Base-by-base conservation (phyloP, 352 stramenopile genomes). In the Phytophthora sp. region DNA sequence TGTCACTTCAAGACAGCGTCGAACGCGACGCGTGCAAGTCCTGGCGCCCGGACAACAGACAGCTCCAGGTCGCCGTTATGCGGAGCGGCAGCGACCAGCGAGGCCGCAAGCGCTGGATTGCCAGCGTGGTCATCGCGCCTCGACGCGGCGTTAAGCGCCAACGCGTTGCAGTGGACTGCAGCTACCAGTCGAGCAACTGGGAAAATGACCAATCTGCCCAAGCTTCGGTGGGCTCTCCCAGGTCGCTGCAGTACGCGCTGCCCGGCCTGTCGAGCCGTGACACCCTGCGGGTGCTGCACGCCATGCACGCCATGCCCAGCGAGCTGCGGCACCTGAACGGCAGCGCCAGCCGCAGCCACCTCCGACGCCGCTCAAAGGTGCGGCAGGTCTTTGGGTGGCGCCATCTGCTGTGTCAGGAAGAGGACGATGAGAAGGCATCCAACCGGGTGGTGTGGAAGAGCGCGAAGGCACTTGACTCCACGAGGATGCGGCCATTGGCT, bases 381-480 rank as follows among this genome's bases (percentile, higher is more conserved):
- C 59, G 56, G 1, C 58, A 70, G 42, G 57, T 71, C 20, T 74
- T 76, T 55, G 75, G 75, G 1, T 84, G 75, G 75, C 62, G 60
- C 34, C 73, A 81, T 37, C 41, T 72, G 44, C 66, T 84, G 37
- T 70, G 66, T 43, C 69, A 69, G 5, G 69, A 77, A 58, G 65
- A 72, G 52, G 65, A 72, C 11, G 49, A 54, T 37, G 55, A 51
- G 20, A 32, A 63, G 27, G 4, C 31, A 34, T 52, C 62, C 20
- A 64, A 26, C 4, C 72, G 58, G 7, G 53, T 84, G 11, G 62
- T 84, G 26, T 84, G 75, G 72, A 81, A 81, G 44, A 76, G 68
- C 23, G 66, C 64, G 23, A 84, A 84, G 60, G 64, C 57, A 6
- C 43, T 84, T 5, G 69, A 84, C 4, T 48, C 61, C 6, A 62